These are phyloP conservation scores for Xylaria multiplex DNA, from an alignment of 2,329 filamentous ascomycete genomes.

Conservation along the genomic window DNA sequence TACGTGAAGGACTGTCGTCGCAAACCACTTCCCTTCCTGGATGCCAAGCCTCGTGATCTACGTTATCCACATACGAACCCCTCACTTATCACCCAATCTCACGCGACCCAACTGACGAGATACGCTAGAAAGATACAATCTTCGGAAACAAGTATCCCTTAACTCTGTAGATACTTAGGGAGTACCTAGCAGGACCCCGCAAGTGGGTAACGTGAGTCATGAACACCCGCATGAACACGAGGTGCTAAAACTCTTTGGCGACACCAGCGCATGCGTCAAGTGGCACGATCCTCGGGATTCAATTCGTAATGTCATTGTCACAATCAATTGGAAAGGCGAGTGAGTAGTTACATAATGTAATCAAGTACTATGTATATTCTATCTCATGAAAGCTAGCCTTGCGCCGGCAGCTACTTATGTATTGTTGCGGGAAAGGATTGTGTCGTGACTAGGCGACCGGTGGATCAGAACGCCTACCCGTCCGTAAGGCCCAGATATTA, in stretches of 20 bases:
- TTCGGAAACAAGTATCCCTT: not conserved
- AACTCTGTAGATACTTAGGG: not conserved
- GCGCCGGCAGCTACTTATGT: conserved; percentile 23
- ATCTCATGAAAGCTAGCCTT: conserved; percentile 25
- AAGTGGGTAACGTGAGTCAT: conserved; percentile 1
- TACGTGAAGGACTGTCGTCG: conserved; percentile 18
- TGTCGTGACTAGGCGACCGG: conserved; percentile 23
- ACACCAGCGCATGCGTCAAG: not conserved
- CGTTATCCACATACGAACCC: conserved; percentile 14
- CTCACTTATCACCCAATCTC: conserved; percentile 20
- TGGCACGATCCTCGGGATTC: conserved; percentile 18
- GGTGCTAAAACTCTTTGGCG: conserved; percentile 28
- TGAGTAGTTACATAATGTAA: not conserved
- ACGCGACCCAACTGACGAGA: conserved; percentile 1
- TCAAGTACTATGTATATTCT: conserved; percentile 20
- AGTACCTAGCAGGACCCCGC: not conserved
- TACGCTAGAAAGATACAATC: not conserved
- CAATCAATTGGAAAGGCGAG: not conserved
- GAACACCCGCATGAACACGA: conserved; percentile 36
- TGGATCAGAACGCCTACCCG: conserved; percentile 26
- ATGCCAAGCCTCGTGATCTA: conserved; percentile 31
- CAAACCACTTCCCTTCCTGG: conserved; percentile 29
- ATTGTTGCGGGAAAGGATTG: conserved; percentile 30
- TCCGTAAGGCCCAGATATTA: conserved; percentile 14
- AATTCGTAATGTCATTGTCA: conserved; percentile 5